phyloP scores from a whole-genome alignment of 2,329 filamentous ascomycete genomes.

The Ceratocystis ficicola region DNA sequence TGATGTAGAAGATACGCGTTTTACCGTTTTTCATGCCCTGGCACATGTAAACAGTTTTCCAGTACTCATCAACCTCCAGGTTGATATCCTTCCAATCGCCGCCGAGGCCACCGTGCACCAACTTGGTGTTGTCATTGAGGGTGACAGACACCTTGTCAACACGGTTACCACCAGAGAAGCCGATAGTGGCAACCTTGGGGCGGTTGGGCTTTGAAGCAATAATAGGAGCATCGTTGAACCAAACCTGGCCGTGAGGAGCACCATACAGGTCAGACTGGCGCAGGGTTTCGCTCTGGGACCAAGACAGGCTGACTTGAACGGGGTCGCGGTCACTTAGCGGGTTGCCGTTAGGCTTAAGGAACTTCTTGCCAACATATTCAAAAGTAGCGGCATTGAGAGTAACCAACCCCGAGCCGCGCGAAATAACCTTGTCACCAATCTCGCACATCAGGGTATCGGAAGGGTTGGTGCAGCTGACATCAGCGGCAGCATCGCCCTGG shows the following conservation, averaged over 20 bases:
- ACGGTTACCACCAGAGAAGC: slow-evolving; percentile 37
- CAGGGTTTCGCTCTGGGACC: slow-evolving; percentile 31
- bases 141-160: slow-evolving; percentile 40
- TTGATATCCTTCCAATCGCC: slow-evolving; percentile 29
- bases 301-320: slow-evolving; percentile 42
- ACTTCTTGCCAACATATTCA: slow-evolving; percentile 43
- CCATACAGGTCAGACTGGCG: slow-evolving; percentile 38
- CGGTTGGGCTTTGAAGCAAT: slow-evolving; percentile 24
- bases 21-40: slow-evolving; percentile 35
- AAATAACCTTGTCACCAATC: slow-evolving; percentile 56
- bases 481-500: slow-evolving; percentile 35
- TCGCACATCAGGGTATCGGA: slow-evolving; percentile 44
- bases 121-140: slow-evolving; percentile 36
- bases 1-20: slow-evolving; percentile 44
- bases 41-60: slow-evolving; percentile 40
- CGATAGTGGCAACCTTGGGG: slow-evolving; percentile 32
- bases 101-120: slow-evolving; percentile 43
- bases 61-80: slow-evolving; percentile 33
- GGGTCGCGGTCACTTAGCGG: slow-evolving; percentile 56
- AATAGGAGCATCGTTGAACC: slow-evolving; percentile 39
- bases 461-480: slow-evolving; percentile 45
- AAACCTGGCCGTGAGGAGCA: slow-evolving; percentile 36
- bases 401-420: slow-evolving; percentile 39
- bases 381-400: slow-evolving; percentile 38
- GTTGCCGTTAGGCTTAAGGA: slow-evolving; percentile 44